Base-by-base conservation (phyloP, 73 alveolate species). In the Paramecium sonneborni region DNA sequence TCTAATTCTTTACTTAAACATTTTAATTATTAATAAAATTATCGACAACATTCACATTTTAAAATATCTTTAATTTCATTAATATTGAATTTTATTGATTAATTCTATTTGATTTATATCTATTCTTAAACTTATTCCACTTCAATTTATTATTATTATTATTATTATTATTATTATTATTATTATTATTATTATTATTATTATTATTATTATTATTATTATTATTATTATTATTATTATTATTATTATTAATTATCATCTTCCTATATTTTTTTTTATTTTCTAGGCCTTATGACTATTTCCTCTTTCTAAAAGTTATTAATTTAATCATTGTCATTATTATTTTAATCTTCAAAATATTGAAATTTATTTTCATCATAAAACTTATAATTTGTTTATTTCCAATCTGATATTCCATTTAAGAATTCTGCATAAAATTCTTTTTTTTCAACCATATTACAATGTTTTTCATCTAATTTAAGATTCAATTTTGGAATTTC, bases 321-420 rank as follows among this genome's bases (percentile, higher is more conserved):
- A 41, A 41, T 41, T 41, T 41, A 11, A 11, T 41, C 11, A 41
- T 41, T 41, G 11, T 41, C n/a, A n/a, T n/a, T n/a, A n/a, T n/a
- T n/a, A n/a, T n/a, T n/a, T n/a, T 41, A 7, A 56, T 85, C 85
- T 7, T 85, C 92, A 85, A 85, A 85, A 85, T 85, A 85, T 56
- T 85, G 18, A 55, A 85, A 85, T 32, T 56, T 57, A 26, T 70
- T 11, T 85, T 85, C 85, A 57, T 85, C 92, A 30, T 85, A 85
- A 56, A 52, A 85, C 38, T 55, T 56, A 34, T 55, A 67, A 26
- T 52, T 24, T 1, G 24, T 69, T 12, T 85, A 0, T 14, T 1
- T 52, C 70, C 57, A 76, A 14, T 38, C 86, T 24, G 82, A 70
- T 12, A 69, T 38, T 7, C 79, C 74, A 43, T 43, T 44, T 28